A percentile compares a stretch with the other conserved stretches of the same genome.
These are phyloP conservation scores for Scleromitrula shiraiana DNA, from an alignment of 2,329 filamentous ascomycete genomes.

Conservation along the genomic window DNA sequence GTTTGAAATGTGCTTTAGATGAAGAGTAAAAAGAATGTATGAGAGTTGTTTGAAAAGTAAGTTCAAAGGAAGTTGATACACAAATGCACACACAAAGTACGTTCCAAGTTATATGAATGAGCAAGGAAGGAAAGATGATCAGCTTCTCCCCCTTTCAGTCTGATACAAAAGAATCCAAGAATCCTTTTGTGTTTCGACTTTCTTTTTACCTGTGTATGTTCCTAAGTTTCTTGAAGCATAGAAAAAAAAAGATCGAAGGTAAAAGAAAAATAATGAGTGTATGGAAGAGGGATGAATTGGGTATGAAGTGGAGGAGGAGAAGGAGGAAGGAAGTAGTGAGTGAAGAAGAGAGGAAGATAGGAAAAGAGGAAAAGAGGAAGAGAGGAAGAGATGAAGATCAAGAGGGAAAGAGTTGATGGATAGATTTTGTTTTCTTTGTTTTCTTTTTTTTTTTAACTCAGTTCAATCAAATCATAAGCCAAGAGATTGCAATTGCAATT, in stretches of 20 bases:
- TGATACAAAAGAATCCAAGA: not conserved
- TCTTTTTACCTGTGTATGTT: not conserved
- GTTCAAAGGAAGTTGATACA: too few relatives aligned
- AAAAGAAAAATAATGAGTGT: conserved; percentile 1
- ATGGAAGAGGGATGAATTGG: too few relatives aligned
- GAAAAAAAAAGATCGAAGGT: not conserved
- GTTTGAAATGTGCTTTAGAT: not conserved
- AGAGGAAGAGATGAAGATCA: too few relatives aligned
- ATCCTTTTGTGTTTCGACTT: not conserved
- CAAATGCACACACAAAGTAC: too few relatives aligned
- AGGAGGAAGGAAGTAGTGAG: not conserved
- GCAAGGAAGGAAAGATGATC: too few relatives aligned
- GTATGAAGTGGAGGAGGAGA: not conserved
- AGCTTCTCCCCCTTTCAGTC: not conserved
- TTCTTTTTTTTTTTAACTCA: too few relatives aligned
- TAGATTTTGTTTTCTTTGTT: too few relatives aligned
- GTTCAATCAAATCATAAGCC: too few relatives aligned
- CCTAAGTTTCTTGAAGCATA: not conserved
- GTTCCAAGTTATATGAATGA: too few relatives aligned
- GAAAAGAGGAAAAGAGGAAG: too few relatives aligned
- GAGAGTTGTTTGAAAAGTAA: conserved; percentile 1
- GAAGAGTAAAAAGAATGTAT: not conserved
- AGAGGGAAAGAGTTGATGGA: too few relatives aligned
- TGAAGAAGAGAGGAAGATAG: not conserved
- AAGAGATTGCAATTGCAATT: too few relatives aligned